Evolutionary conservation across 768 basidiomycete genomes (phyloP).

Genomic region (Artomyces pyxidatus): DNA sequence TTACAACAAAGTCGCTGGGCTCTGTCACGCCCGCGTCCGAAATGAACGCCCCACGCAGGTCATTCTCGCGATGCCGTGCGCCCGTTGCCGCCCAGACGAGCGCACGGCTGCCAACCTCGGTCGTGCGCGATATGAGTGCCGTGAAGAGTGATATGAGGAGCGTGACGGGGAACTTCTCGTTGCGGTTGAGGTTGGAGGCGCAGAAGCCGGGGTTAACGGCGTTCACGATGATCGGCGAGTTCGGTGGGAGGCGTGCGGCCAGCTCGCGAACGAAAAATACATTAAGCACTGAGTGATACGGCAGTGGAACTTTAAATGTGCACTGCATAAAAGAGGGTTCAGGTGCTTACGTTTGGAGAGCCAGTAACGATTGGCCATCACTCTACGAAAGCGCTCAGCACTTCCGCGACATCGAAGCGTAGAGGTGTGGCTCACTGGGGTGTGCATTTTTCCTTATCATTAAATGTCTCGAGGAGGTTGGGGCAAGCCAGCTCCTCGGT

Average conservation of each 20-base stretch:
- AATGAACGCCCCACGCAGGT: too few species aligned
- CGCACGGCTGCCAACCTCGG: background rate
- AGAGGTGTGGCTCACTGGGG: background rate
- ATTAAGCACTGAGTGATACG: background rate
- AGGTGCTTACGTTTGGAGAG: slow-evolving; percentile 1
- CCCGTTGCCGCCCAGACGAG: background rate
- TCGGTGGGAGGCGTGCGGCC: background rate
- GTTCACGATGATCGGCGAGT: background rate
- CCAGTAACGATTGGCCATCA: background rate
- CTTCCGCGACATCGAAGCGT: too few species aligned
- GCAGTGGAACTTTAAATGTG: background rate
- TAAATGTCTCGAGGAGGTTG: background rate
- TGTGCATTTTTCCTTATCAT: background rate
- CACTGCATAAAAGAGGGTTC: background rate
- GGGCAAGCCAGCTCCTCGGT: background rate
- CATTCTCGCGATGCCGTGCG: too few species aligned
- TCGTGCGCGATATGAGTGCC: background rate
- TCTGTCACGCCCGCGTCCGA: too few species aligned
- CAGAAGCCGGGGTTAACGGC: slow-evolving; percentile 1
- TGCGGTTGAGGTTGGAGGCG: background rate
- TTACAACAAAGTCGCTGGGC: too few species aligned
- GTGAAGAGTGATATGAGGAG: background rate
- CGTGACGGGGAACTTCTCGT: background rate
- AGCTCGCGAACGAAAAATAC: slow-evolving; percentile 2
- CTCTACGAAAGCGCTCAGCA: background rate